These are phyloP conservation scores for Diplosphaera chodatii DNA, from an alignment of 139 green algal species.

Conservation along the genomic window DNA sequence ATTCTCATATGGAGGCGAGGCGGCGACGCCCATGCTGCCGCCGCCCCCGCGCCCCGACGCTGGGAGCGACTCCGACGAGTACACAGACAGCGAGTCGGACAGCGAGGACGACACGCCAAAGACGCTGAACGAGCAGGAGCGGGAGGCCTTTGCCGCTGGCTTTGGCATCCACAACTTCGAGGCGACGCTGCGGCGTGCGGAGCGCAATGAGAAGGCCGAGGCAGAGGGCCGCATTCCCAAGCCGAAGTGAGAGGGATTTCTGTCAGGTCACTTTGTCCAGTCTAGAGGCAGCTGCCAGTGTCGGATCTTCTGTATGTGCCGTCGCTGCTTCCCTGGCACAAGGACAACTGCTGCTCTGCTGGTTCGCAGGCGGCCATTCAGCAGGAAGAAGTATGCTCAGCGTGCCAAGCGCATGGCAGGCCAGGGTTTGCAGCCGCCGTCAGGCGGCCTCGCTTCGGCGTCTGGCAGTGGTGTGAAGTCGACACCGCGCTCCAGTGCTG, in stretches of 20 bases:
- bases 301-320: too few species aligned
- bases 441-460: too few species aligned
- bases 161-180: conserved; percentile 56
- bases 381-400: conserved; percentile 53
- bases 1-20: conserved; percentile 46
- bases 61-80: not conserved
- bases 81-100: conserved; percentile 12
- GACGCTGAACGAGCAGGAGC: conserved; percentile 29
- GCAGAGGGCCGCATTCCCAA: conserved; percentile 15
- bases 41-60: not conserved
- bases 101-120: conserved; percentile 18
- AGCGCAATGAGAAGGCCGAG: conserved; percentile 56
- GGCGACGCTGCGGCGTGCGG: conserved; percentile 47
- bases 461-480: not conserved
- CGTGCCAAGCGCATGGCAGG: conserved; percentile 62
- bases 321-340: too few species aligned
- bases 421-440: conserved; percentile 38
- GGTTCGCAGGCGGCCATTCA: conserved; percentile 24
- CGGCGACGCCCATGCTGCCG: not conserved
- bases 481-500: too few species aligned
- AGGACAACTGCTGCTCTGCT: too few species aligned
- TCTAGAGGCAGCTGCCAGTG: too few species aligned
- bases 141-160: conserved; percentile 40
- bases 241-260: not conserved
- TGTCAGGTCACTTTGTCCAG: too few species aligned